Conservation (phyloP, 257 asterid genomes). For the Leptodermis oblonga region DNA sequence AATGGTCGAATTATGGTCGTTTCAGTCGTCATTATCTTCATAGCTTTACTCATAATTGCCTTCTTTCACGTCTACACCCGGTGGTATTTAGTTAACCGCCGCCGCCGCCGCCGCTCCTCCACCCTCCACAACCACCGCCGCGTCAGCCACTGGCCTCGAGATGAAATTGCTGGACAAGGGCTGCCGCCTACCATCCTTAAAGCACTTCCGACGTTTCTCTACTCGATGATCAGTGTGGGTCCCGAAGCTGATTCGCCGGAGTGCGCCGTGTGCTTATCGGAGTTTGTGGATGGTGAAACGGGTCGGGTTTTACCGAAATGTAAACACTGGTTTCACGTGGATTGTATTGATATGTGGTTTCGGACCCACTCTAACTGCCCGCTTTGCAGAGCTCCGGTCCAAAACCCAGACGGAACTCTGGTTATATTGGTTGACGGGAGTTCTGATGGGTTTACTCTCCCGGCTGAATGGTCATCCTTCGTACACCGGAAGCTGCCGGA, state of each 20-base stretch:
- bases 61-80: conserved; percentile 9
- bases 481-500: conserved; percentile 5
- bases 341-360: conserved; percentile 50
- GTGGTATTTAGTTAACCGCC: background rate
- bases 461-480: background rate
- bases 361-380: conserved; percentile 44
- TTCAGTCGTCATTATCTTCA: background rate
- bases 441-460: background rate
- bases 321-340: conserved; percentile 35
- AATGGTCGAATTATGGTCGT: conserved; percentile 4
- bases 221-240: background rate
- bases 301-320: conserved; percentile 43
- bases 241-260: background rate
- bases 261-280: conserved; percentile 41
- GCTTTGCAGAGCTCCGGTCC: conserved; percentile 39
- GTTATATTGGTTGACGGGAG: background rate
- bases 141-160: background rate
- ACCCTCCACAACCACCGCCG: background rate
- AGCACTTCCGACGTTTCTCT: conserved; percentile 2
- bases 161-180: background rate
- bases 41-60: background rate
- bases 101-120: background rate
- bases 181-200: background rate
- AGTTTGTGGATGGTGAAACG: conserved; percentile 31
- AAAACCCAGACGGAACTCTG: background rate